Evolutionary conservation across 2,329 filamentous ascomycete species (phyloP).

Genomic region (Colletotrichum gloeosporioides): DNA sequence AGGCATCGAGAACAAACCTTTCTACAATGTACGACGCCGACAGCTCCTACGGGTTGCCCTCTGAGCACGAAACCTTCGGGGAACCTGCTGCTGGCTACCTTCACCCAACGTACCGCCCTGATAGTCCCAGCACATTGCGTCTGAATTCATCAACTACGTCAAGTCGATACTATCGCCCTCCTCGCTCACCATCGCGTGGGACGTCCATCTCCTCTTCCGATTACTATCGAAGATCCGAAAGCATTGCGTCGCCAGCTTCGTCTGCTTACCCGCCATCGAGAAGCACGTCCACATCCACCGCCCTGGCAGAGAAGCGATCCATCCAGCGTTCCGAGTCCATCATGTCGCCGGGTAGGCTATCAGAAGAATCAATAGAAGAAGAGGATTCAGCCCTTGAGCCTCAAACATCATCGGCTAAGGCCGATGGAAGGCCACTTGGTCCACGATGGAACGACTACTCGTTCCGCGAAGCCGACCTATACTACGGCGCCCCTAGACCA

Average conservation of each 20-base stretch:
- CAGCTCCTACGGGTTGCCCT: background rate
- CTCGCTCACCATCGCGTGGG: conserved; percentile 2
- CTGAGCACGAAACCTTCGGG: background rate
- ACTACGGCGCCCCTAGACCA: conserved; percentile 27
- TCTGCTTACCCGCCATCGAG: background rate
- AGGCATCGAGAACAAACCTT: conserved; percentile 12
- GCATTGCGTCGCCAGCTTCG: background rate
- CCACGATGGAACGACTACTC: conserved; percentile 38
- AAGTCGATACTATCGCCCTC: conserved; percentile 14
- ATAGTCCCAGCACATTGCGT: conserved; percentile 6
- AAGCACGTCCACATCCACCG: background rate
- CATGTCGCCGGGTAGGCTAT: background rate
- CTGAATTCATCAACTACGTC: background rate
- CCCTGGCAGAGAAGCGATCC: background rate
- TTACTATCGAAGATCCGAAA: background rate
- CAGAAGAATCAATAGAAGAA: background rate
- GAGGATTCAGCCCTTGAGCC: background rate
- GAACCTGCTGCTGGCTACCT: background rate
- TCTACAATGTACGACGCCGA: background rate
- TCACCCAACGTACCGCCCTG: background rate
- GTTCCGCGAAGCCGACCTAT: conserved; percentile 39
- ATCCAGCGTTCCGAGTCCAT: background rate
- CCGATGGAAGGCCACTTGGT: conserved; percentile 19
- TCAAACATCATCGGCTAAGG: background rate
- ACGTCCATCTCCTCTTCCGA: conserved; percentile 3